These are phyloP conservation scores for Phialophora verrucosa DNA, from an alignment of 2,329 filamentous ascomycete species.

Conservation along the genomic window DNA sequence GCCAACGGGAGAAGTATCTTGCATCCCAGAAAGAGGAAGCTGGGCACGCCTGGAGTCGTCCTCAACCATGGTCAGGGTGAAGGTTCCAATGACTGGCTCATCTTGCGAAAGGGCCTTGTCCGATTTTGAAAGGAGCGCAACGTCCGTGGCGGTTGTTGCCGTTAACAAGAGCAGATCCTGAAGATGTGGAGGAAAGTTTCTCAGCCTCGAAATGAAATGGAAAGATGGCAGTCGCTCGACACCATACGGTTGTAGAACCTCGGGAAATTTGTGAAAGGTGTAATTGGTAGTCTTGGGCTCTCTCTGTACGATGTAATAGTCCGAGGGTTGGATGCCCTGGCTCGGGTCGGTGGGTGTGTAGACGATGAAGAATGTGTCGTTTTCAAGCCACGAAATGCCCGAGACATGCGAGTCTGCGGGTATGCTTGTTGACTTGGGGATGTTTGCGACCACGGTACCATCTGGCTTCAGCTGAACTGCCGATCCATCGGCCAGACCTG, in stretches of 20 bases:
- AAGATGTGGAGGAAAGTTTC: constrained; percentile 78
- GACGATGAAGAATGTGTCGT: constrained; percentile 79
- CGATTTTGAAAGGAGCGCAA: constrained; percentile 78
- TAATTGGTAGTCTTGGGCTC: constrained; percentile 65
- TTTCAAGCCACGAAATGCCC: constrained; percentile 85
- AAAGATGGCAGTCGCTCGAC: constrained; percentile 70
- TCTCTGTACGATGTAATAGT: constrained; percentile 80
- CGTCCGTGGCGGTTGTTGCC: constrained; percentile 78
- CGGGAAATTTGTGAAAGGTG: constrained; percentile 73
- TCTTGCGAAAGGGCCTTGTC: constrained; percentile 69
- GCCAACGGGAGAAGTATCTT: constrained; percentile 80
- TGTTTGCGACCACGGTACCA: constrained; percentile 75
- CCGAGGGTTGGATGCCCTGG: constrained; percentile 62
- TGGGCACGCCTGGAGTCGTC: constrained; percentile 77
- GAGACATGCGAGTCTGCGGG: constrained; percentile 72
- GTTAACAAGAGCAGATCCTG: constrained; percentile 81
- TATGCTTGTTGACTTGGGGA: constrained; percentile 76
- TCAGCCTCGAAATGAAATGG: constrained; percentile 77
- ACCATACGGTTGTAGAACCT: constrained; percentile 75
- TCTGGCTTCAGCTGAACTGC: constrained; percentile 83
- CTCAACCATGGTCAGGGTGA: constrained; percentile 73
- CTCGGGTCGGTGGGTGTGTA: constrained; percentile 67
- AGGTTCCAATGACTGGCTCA: constrained; percentile 68
- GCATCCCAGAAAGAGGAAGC: constrained; percentile 70
- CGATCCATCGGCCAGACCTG: constrained; percentile 80